Evolutionary conservation across 805 yeast species (phyloP).

Genomic region (Spathaspora sp.): DNA sequence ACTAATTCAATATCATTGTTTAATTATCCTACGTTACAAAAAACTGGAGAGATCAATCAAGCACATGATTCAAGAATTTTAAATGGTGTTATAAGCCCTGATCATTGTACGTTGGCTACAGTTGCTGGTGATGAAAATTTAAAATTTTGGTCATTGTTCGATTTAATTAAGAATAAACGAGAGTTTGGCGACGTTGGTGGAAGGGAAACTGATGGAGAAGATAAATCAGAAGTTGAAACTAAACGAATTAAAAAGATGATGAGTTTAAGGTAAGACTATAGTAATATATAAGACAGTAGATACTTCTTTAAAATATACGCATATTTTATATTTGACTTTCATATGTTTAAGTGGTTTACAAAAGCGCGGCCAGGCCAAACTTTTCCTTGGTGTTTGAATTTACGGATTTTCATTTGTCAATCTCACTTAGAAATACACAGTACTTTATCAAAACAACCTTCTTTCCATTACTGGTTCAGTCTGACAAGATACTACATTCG

Average conservation of each 20-base stretch:
- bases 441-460: too few species aligned
- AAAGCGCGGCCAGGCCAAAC: too few species aligned
- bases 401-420: too few species aligned
- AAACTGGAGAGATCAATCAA: constrained; percentile 78
- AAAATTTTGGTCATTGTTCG: constrained; percentile 92
- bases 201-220: constrained; percentile 10
- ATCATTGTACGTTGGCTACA: constrained; percentile 85
- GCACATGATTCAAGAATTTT: constrained; percentile 92
- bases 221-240: constrained; percentile 7
- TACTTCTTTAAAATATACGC: background rate
- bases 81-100: constrained; percentile 82
- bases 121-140: constrained; percentile 95
- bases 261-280: constrained; percentile 9
- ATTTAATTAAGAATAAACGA: constrained; percentile 32
- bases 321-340: too few species aligned
- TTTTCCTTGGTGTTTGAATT: too few species aligned
- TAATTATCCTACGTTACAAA: constrained; percentile 80
- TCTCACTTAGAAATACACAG: too few species aligned
- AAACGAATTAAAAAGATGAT: constrained; percentile 23
- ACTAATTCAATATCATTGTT: constrained; percentile 78
- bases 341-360: too few species aligned
- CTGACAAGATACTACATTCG: too few species aligned
- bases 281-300: background rate
- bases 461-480: too few species aligned
- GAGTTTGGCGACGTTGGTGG: constrained; percentile 13